Evolutionary conservation across 1,139 yeast genomes (phyloP), one percentile per base, ranked within the genome.

Genomic region (Candida gigantensis): DNA sequence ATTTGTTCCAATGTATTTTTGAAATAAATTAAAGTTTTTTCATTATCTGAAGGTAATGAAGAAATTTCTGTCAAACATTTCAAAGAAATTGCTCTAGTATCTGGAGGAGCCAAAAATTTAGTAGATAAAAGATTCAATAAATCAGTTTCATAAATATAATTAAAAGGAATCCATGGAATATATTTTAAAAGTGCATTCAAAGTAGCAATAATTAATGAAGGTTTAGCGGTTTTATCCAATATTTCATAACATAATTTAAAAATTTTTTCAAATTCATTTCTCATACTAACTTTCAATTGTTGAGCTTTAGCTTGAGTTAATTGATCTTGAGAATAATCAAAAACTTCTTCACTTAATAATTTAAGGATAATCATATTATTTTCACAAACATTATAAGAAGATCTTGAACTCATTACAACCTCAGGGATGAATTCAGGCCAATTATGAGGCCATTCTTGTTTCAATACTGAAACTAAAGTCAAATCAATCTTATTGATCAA

Each of bases 351-450:
- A 42, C 95, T 83, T 49, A 92, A 75, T 49, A 92, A 72, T 53
- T 85, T 85, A 58, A 92, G 74, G 43, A 94, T 90, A 46, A 83
- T 81, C 97, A 92, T 92, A 62, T 92, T 92, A 65, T 92, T 92
- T 62, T 92, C 98, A 68, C 98, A 94, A 34, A 92, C 96, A 52
- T 89, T 90, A 61, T 85, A 79, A 28, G 95, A 84, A 13, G 94
- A 80, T 45, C 88, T 79, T 36, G 95, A 84, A 47, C 95, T 83
- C 45, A 76, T 76, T 30, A 92, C 94, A 45, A 92, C 78, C 58
- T 94, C 98, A 10, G 97, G 96, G 37, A 92, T 84, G 54, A 94
- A 92, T 51, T 85, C 87, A 15, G 97, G 97, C 99, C 99, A 92
- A 57, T 89, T 86, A 50, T 83, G 89, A 27, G 99, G 99, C 99